phyloP scores from a whole-genome alignment of 495 filamentous ascomycete genomes.

The Hypoxylon perforatum region DNA sequence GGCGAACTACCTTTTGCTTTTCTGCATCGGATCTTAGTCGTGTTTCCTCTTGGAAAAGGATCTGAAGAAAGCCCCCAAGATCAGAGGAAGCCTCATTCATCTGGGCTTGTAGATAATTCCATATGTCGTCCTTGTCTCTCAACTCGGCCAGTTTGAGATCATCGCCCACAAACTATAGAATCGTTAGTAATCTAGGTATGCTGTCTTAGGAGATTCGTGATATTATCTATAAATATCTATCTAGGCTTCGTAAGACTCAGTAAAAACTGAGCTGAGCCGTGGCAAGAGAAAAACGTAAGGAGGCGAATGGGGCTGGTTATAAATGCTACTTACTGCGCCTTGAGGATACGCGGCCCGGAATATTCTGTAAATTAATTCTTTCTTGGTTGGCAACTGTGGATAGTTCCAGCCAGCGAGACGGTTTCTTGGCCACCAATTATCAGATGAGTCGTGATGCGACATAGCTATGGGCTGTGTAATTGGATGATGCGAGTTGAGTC shows the following conservation, averaged over 20 bases:
- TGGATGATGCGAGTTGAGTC: neutral
- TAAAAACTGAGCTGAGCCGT: neutral
- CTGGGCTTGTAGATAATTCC: constrained; percentile 5
- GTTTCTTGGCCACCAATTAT: constrained; percentile 31
- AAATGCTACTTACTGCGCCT: constrained; percentile 36
- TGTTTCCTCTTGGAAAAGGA: neutral
- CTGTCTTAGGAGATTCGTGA: neutral
- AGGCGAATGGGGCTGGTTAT: constrained; percentile 9
- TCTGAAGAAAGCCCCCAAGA: neutral
- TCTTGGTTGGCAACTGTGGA: constrained; percentile 30
- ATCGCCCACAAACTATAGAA: constrained; percentile 29
- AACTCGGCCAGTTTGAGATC: constrained; percentile 27
- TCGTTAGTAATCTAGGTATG: neutral
- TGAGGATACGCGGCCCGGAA: constrained; percentile 36
- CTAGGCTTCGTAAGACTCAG: too few species aligned
- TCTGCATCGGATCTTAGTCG: neutral
- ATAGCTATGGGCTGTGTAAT: constrained; percentile 17
- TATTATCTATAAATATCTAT: neutral
- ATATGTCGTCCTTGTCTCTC: constrained; percentile 24
- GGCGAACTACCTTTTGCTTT: neutral
- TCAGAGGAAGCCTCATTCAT: constrained; percentile 1
- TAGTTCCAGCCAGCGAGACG: constrained; percentile 15
- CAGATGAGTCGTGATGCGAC: neutral
- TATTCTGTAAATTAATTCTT: constrained; percentile 33
- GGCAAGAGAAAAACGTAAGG: neutral